Conservation (phyloP, 257 asterid species). For the Striga asiatica region DNA sequence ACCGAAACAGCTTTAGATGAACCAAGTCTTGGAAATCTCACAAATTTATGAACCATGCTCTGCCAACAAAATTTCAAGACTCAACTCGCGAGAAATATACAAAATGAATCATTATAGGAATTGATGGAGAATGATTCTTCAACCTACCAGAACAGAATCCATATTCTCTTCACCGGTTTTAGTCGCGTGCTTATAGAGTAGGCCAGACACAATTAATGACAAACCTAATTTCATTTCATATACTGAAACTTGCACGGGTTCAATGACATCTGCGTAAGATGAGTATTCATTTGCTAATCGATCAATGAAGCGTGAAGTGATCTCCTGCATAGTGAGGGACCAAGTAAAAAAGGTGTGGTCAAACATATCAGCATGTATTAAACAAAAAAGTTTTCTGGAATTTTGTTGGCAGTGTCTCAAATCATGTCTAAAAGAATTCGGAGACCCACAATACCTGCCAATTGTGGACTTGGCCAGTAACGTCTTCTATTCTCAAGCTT, state of each 20-base stretch:
- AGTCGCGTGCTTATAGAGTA: constrained; percentile 20
- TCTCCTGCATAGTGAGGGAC: constrained; percentile 37
- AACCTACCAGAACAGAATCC: constrained; percentile 40
- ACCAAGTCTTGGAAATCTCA: constrained; percentile 67
- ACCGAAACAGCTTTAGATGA: constrained; percentile 32
- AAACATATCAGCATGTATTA: constrained; percentile 5
- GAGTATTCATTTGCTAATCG: constrained; percentile 53
- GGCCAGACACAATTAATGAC: constrained; percentile 49
- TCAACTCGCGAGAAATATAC: constrained; percentile 13
- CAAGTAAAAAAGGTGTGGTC: constrained; percentile 6
- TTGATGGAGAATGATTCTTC: constrained; percentile 7
- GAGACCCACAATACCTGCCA: constrained; percentile 58
- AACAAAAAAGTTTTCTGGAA: background rate
- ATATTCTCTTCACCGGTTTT: constrained; percentile 27
- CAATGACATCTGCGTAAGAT: constrained; percentile 55
- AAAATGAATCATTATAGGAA: background rate
- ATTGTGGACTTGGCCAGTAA: constrained; percentile 36
- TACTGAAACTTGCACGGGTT: constrained; percentile 69
- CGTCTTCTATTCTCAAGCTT: constrained; percentile 22
- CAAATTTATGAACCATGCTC: constrained; percentile 42
- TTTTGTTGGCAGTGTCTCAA: background rate
- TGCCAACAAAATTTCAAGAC: constrained; percentile 17
- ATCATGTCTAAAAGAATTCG: background rate
- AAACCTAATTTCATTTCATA: constrained; percentile 88
- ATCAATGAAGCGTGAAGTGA: constrained; percentile 45